These are phyloP conservation scores for Acidiella bohemica DNA, from an alignment of 495 filamentous ascomycete species.

Conservation along the genomic window DNA sequence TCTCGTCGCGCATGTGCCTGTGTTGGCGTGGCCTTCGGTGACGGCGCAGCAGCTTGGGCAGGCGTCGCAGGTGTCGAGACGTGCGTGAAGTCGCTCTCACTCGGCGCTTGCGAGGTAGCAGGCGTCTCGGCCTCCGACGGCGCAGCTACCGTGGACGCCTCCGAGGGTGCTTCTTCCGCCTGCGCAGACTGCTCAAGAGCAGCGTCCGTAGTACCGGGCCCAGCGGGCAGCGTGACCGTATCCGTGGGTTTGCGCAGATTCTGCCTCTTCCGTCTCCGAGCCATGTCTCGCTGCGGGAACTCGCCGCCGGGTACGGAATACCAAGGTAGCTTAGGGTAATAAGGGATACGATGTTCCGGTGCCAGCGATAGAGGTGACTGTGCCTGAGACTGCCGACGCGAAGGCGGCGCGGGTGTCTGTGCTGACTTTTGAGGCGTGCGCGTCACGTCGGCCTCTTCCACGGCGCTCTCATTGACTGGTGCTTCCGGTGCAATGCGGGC, in stretches of 20 bases:
- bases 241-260: constrained; percentile 27
- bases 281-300: constrained; percentile 45
- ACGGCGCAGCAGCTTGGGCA: constrained; percentile 20
- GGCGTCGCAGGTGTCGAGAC: constrained; percentile 58
- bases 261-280: constrained; percentile 32
- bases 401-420: constrained; percentile 7
- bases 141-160: constrained; percentile 27
- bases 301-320: constrained; percentile 51
- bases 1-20: constrained; percentile 31
- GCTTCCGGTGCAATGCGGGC: not conserved
- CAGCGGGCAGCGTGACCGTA: constrained; percentile 38
- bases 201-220: constrained; percentile 26
- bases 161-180: constrained; percentile 27
- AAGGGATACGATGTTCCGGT: constrained; percentile 32
- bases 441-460: not conserved
- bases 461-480: not conserved
- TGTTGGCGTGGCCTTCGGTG: constrained; percentile 20
- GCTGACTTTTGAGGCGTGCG: not conserved
- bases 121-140: constrained; percentile 50
- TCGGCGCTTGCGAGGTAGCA: constrained; percentile 50
- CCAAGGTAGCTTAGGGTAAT: constrained; percentile 66
- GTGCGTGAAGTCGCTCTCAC: constrained; percentile 52
- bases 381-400: constrained; percentile 13
- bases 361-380: constrained; percentile 18
- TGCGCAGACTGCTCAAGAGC: constrained; percentile 18